Evolutionary conservation across 441 rosid genomes (phyloP).

Genomic region (Raphanus hybrid): DNA sequence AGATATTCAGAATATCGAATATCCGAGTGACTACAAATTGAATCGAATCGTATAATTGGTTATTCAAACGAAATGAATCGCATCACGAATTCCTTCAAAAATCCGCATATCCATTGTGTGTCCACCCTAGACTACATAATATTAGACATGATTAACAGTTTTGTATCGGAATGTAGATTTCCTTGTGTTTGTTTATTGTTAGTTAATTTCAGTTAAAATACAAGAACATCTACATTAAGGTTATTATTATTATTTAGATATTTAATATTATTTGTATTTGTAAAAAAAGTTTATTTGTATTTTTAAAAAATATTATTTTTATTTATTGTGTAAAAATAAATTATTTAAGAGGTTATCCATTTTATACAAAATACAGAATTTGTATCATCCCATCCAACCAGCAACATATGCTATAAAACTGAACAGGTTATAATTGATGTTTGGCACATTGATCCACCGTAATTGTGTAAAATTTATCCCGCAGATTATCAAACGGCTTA

Average conservation of each 20-base stretch:
- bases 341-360: background rate
- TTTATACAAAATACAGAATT: too few species aligned
- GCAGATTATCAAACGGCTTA: background rate
- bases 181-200: background rate
- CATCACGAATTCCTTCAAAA: too few species aligned
- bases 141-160: background rate
- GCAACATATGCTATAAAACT: too few species aligned
- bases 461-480: background rate
- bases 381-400: too few species aligned
- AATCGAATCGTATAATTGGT: too few species aligned
- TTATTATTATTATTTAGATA: background rate
- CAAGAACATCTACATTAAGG: background rate
- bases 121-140: too few species aligned
- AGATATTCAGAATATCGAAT: too few species aligned
- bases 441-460: background rate
- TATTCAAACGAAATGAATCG: too few species aligned
- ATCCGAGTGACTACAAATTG: too few species aligned
- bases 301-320: too few species aligned
- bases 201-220: background rate
- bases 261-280: background rate
- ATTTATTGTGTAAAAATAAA: background rate
- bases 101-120: too few species aligned
- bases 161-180: background rate
- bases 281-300: too few species aligned
- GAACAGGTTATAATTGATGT: background rate